A percentile compares a stretch with the other conserved stretches of the same genome.
phyloP scores from a whole-genome alignment of 2,329 filamentous ascomycete species.

The Polytolypa hystricis region DNA sequence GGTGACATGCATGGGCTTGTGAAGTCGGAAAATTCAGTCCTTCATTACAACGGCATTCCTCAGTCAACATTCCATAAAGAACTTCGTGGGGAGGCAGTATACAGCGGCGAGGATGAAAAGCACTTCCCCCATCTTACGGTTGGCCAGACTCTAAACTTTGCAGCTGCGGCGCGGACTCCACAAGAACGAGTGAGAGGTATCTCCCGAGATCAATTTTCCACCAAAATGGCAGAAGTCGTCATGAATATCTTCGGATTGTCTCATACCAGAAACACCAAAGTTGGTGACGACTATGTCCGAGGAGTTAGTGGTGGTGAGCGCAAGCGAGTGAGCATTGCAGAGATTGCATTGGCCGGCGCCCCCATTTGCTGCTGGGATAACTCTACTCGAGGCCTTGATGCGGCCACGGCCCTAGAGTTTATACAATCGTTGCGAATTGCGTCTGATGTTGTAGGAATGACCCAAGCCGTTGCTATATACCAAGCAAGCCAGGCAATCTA shows the following conservation, averaged over 20 bases:
- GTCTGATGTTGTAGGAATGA: slow-evolving; percentile 39
- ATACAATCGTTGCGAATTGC: slow-evolving; percentile 41
- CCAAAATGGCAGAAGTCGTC: slow-evolving; percentile 28
- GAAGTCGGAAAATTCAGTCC: slow-evolving; percentile 55
- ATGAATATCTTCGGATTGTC: slow-evolving; percentile 33
- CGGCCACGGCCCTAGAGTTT: slow-evolving; percentile 49
- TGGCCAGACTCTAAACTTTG: slow-evolving; percentile 46
- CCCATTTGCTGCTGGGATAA: slow-evolving; percentile 35
- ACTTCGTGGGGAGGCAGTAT: slow-evolving; percentile 29
- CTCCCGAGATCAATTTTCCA: slow-evolving; percentile 34
- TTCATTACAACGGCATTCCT: slow-evolving; percentile 63
- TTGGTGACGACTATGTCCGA: slow-evolving; percentile 46
- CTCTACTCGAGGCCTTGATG: slow-evolving; percentile 42
- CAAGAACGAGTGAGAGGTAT: slow-evolving; percentile 28
- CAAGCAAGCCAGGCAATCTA: slow-evolving; percentile 42
- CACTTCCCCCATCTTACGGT: slow-evolving; percentile 49
- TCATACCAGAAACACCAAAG: slow-evolving; percentile 38
- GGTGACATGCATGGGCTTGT: slow-evolving; percentile 72
- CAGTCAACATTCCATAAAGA: slow-evolving; percentile 63
- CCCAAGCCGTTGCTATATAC: slow-evolving; percentile 49
- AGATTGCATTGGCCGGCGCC: slow-evolving; percentile 27
- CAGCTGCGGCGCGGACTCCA: slow-evolving; percentile 42
- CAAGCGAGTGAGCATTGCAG: slow-evolving; percentile 44
- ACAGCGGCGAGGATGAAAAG: slow-evolving; percentile 32
- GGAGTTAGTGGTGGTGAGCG: slow-evolving; percentile 52